phyloP scores from a whole-genome alignment of 345 rosid species.

The Hibiscus mutabilis region DNA sequence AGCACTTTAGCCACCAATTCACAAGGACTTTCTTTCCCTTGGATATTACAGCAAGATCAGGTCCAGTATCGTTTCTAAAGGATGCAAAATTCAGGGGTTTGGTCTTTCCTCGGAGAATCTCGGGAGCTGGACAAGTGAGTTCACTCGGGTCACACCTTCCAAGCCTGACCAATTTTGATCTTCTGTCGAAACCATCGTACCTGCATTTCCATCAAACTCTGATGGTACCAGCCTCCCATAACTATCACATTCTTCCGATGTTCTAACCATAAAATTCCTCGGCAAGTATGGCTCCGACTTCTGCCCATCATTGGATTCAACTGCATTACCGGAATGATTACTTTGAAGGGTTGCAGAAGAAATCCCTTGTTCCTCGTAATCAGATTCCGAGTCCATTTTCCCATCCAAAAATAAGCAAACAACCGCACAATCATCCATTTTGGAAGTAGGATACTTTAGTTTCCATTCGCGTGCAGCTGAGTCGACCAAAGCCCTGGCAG shows the following conservation, averaged over 20 bases:
- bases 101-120: conserved; percentile 77
- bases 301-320: conserved; percentile 75
- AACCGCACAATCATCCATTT: conserved; percentile 99
- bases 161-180: conserved; percentile 90
- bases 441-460: conserved; percentile 96
- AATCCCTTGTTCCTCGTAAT: conserved; percentile 64
- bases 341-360: conserved; percentile 77
- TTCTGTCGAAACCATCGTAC: conserved; percentile 23
- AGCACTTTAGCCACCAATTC: conserved; percentile 12
- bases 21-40: conserved; percentile 7
- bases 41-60: conserved; percentile 20
- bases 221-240: conserved; percentile 28
- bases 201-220: conserved; percentile 38
- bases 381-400: conserved; percentile 87
- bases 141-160: conserved; percentile 95
- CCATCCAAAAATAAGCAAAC: conserved; percentile 94
- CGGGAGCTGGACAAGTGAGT: conserved; percentile 96
- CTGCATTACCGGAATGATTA: conserved; percentile 60
- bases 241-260: conserved; percentile 51
- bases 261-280: conserved; percentile 80
- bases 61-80: conserved; percentile 12
- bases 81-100: conserved; percentile 24
- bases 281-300: conserved; percentile 76
- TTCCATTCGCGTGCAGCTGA: conserved; percentile 94
- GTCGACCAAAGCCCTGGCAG: conserved; percentile 80